Base-by-base conservation (phyloP, 1,284 basidiomycete species). In the Cystobasidiaceae sp. region DNA sequence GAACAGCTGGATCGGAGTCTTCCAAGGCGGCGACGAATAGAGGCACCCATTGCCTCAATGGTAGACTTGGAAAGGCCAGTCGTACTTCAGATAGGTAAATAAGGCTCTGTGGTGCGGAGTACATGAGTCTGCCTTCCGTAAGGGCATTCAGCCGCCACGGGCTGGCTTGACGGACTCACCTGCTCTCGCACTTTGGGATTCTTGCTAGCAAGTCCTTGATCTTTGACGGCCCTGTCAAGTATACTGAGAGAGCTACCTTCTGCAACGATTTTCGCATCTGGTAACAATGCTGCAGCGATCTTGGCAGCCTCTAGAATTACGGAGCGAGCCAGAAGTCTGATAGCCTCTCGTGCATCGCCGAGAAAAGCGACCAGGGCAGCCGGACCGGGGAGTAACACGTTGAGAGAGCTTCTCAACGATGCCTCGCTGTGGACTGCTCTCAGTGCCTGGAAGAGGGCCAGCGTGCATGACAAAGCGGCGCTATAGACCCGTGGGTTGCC, bases 1-100 rank as follows among this genome's bases (percentile, higher is more conserved):
- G 86, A 51, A 98, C 94, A 69, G 84, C 84, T 4, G 87, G 84
- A 74, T 99, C 94, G 1, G 86, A 85, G 77, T 98, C 93, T 78
- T 96, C 89, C 23, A 98, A 81, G 44, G 86, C 80, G 60, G 86
- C 88, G 17, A 97, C 89, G 46, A 98, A 84, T 23, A 82, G 78
- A 0, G 88, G 78, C 30, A 96, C 82, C 77, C 90, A 94, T 1
- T 89, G 84, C 55, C 88, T 84, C 49, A 98, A 82, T 13, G 91
- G 90, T 69, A 96, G 88, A 56, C 84, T 81, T 59, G 78, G 75
- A 44, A 84, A 82, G 58, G 87, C 32, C 19, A 52, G 52, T 11
- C 68, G 68, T 7, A 71, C 27, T 8, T 48, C 54, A 4, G 61
- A 50, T 49, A 70, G 8, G 56, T 37, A 52, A 25, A 60, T 50